Evolutionary conservation across 768 basidiomycete species (phyloP), one percentile per base, ranked within the genome.

Genomic region (Calocybe cyanea): DNA sequence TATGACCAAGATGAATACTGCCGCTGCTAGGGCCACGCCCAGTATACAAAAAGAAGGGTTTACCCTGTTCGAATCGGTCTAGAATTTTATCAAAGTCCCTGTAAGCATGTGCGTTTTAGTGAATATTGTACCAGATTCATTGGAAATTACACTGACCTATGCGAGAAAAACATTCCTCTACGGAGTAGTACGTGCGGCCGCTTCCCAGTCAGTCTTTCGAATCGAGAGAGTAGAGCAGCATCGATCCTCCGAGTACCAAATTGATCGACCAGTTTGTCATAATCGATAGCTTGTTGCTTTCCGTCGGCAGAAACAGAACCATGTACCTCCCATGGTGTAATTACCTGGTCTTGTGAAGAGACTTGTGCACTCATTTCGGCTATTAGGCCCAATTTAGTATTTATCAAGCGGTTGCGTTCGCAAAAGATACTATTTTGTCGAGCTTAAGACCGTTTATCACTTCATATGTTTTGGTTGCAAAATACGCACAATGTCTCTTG

Each of bases 291-390:
- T 45, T 83, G 83, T 69, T 96, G 85, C 58, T 87, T 85, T 45
- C 96, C 96, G 57, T 96, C 92, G 17, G 69, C 76, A 4, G 88
- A 80, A 8, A 96, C 85, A 21, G 82, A 85, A 41, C 95, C 96
- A 55, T 95, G 87, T 6, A 98, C 96, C 54, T 97, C 92, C 90
- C 96, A 99, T 13, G 96, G 96, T 0, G 96, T 98, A 36, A 99
- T 85, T 43, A 92, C 75, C 63, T 97, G 94, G 39, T 71, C 75
- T 41, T 73, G 67, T 7, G 49, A 34, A 31, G 43, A 8, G n/a
- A 8, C 33, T 44, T 37, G 32, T 30, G 42, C 14, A 25, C 25
- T 36, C 14, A 21, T 18, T 11, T 47, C 45, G 7, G 44, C 30
- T 25, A 35, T 23, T 28, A 6, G 25, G 25, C 6, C 11, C 25